Evolutionary conservation across 352 stramenopile genomes (phyloP), one percentile per base, ranked within the genome.

Genomic region (Thalassiosira pacifica): DNA sequence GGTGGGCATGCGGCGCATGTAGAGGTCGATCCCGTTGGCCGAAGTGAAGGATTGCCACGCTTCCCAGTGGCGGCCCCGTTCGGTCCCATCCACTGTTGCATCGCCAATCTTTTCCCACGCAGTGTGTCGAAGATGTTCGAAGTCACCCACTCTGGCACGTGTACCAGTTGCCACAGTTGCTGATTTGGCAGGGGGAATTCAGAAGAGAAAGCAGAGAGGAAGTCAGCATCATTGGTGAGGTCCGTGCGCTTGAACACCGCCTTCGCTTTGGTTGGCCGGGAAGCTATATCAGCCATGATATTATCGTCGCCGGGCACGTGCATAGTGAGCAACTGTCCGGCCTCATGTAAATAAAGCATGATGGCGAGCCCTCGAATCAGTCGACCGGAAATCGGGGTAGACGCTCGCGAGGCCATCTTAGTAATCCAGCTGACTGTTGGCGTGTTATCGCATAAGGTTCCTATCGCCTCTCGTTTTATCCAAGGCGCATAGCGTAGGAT

Each of bases 261-360:
- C 6, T 13, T 13, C 6, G 37, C 37, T 65, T 65, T 65, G 11
- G 55, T 31, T 31, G 55, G 8, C 10, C 22, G 16, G 19, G 55
- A 65, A 32, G 55, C 55, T 32, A 65, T 65, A 24, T 65, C 55
- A 1, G n/a, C 55, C 55, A 65, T 65, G 10, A 29, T 31, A 29
- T 65, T 65, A 11, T 29, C 22, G 11, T 34, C 55, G 3, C 55
- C 22, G 2, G 22, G 55, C 2, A 65, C 22, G 16, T 65, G 55
- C 8, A 65, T 31, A 19, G 55, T 65, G 11, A 24, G 26, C 1
- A 65, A 24, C 3, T 10, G 13, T 3, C 55, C 22, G 8, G 55
- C 55, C 13, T 65, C 19, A 10, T 26, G 22, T 3, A 18, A 65
- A 31, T 65, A 29, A 11, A 65, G n/a, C 55, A 65, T 65, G 22